Evolutionary conservation across 2,329 filamentous ascomycete genomes (phyloP), one percentile per base, ranked within the genome.

Genomic region (Colletotrichum lini): DNA sequence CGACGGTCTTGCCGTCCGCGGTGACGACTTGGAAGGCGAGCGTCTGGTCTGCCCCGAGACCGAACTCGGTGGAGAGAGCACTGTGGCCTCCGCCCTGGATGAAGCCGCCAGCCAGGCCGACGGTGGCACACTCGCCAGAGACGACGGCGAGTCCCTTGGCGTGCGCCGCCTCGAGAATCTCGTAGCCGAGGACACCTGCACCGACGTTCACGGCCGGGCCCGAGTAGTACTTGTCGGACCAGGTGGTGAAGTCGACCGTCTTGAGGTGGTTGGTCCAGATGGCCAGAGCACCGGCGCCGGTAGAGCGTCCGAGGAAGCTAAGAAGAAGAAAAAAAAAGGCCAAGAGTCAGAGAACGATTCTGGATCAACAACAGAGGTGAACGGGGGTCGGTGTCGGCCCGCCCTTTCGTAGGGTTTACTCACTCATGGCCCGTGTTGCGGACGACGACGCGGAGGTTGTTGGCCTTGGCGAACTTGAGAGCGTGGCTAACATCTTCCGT

Each of bases 201-300:
- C 85, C 87, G 40, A 90, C 75, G 35, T 83, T 87, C 15, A 89
- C 79, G 0, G 88, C 87, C n/a, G 81, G 81, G 10, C 89, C 88
- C 0, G 72, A 78, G 77, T 90, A 91, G 53, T 80, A 70, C 5
- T 75, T 26, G 45, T 81, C 78, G 6, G 78, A 77, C 67, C 82
- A 87, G 0, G 68, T 71, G 26, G 82, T 76, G 73, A 85, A 82
- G 42, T 83, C 70, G 35, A 84, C 82, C n/a, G 80, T 75, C 77
- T 85, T 83, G 65, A 84, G 74, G 66, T 78, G 72, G 70, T 84
- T 80, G 2, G 79, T 84, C 80, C 82, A 83, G 54, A 84, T 74
- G 16, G 79, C 77, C 18, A 85, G 72, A 18, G 78, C 76, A 18
- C 82, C 81, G 8, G 76, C 77, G n/a, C 83, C 82, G 2, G 79